Evolutionary conservation across 139 green algal genomes (phyloP).

Genomic region (Asterochloris erici): DNA sequence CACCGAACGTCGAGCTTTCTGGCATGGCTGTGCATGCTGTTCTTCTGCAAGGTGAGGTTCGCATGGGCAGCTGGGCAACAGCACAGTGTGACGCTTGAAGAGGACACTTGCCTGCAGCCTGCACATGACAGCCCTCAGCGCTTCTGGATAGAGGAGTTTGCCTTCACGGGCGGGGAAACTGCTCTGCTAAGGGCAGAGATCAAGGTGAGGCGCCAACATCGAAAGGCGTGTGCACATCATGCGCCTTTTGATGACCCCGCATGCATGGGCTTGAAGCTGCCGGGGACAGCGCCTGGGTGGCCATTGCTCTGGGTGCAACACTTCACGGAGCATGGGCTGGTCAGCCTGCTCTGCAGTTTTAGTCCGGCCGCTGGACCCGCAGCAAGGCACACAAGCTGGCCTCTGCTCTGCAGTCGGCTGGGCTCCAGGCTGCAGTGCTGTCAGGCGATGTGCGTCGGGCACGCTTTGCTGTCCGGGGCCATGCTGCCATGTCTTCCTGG

Average conservation of each 20-base stretch:
- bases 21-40: too few relatives aligned
- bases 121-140: constrained; percentile 12
- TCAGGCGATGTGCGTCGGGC: constrained; percentile 26
- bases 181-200: constrained; percentile 35
- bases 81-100: too few relatives aligned
- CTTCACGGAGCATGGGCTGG: not conserved
- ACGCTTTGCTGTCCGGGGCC: constrained; percentile 41
- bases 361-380: not conserved
- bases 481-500: constrained; percentile 34
- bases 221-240: not conserved
- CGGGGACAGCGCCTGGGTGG: not conserved
- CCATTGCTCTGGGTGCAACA: not conserved
- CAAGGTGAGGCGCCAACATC: not conserved
- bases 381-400: not conserved
- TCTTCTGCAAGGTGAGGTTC: too few relatives aligned
- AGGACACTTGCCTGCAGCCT: not conserved
- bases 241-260: not conserved
- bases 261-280: not conserved
- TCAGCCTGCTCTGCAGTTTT: not conserved
- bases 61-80: too few relatives aligned
- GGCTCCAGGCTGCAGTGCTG: constrained; percentile 15
- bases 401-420: constrained; percentile 7
- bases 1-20: too few relatives aligned
- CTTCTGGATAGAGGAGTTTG: constrained; percentile 53
- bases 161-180: constrained; percentile 45